Evolutionary conservation across 306 rosid species (phyloP), one percentile per base, ranked within the genome.

Genomic region (Glycine latifolia): DNA sequence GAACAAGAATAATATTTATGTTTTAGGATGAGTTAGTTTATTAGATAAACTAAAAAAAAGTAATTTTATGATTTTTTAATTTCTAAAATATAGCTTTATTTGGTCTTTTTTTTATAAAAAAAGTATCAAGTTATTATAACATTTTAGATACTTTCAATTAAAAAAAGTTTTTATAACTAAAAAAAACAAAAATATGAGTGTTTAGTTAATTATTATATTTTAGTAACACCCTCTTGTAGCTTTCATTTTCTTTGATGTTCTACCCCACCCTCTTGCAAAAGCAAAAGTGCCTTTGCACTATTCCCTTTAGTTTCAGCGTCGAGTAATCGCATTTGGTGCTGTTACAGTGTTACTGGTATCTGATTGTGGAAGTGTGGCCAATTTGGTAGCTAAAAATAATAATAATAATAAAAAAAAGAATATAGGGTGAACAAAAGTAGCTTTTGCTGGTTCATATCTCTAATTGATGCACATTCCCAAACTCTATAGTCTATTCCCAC

Each of bases 321-420:
- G 88, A 84, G 90, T 79, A 61, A 86, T 84, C 88, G 88, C 91
- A 80, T 86, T 82, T 82, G 79, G 79, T 79, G 75, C 84, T 54
- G 75, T 65, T 78, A 59, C 8, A 46, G 56, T 68, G 53, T 46
- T 6, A 5, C n/a, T 52, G 55, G 66, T 48, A 63, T 63, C 11
- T 69, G 10, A 11, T 17, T 60, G 73, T 77, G 79, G 59, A 78
- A 75, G 84, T 79, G 85, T 79, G 85, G 87, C 70, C 91, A 84
- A 67, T 37, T 86, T 84, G 88, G 50, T 14, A 50, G 65, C 79
- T 17, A 44, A 67, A 60, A 26, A 79, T n/a, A n/a, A n/a, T n/a
- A 20, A 56, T 35, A 44, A 63, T n/a, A 56, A 33, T 73, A 33
- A 15, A 16, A 31, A 74, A 48, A 41, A 14, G 10, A 48, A 67